Evolutionary conservation across 176 grass and related monocot species (phyloP), one percentile per base, ranked within the genome.

Genomic region (Hyparrhenia diplandra): DNA sequence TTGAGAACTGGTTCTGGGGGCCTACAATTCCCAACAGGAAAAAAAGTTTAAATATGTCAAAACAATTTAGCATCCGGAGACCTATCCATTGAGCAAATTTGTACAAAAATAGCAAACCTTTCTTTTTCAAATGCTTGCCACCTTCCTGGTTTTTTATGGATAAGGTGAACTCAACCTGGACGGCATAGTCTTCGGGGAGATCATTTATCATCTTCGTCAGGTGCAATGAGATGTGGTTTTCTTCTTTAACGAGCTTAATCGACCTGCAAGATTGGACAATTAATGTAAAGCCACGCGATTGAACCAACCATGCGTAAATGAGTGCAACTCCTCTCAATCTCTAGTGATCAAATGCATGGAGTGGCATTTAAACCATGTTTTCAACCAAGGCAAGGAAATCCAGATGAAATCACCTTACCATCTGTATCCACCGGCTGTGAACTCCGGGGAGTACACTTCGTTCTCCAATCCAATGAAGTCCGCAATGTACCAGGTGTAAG

Each of bases 401-500:
- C 4, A 85, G 66, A 80, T 11, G 43, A 18, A 51, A 20, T 51
- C 5, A 51, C 7, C 23, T 5, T 57, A 81, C 85, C 85, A 87
- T 75, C 69, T 87, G 31, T 75, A 64, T 68, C 71, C 85, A 24
- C 35, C 23, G 2, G 35, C 10, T 58, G 75, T 40, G 55, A 87
- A 87, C 64, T 61, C 63, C 2, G 71, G 63, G 7, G 84, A 82
- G 71, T 51, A 10, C 17, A 11, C 27, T 2, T 21, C 2, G 46
- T 59, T 76, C n/a, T 81, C 69, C 63, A 81, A 41, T 1, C 27
- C 13, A 25, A 74, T 80, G 36, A 75, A 81, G 47, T 76, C 63
- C 6, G 60, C 63, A 7, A 87, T 81, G 28, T 46, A 4, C 85
- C 85, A 87, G 3, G 62, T 69, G 78, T 69, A 75, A 54, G 28